Percentiles rank a stretch among this genome's conserved stretches.
phyloP scores from a whole-genome alignment of 768 basidiomycete genomes.

The Dentipellis sp. region DNA sequence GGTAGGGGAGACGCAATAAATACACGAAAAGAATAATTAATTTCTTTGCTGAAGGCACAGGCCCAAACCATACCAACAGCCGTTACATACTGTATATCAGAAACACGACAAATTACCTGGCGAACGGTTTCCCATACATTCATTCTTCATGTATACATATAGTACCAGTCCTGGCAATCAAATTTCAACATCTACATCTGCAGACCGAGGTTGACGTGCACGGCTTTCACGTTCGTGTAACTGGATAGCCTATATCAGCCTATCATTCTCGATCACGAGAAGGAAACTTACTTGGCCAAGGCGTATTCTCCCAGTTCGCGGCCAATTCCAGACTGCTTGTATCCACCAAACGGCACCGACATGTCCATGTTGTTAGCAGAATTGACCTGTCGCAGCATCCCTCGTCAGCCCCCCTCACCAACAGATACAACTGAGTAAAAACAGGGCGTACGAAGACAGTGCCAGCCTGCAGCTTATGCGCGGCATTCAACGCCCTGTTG shows the following conservation, averaged over 20 bases:
- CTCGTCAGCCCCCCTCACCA: neutral
- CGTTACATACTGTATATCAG: too few species aligned
- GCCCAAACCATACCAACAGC: too few species aligned
- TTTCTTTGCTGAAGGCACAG: too few species aligned
- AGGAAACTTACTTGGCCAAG: constrained; percentile 29
- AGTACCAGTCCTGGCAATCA: too few species aligned
- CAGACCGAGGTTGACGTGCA: constrained; percentile 10
- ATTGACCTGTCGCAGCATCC: constrained; percentile 23
- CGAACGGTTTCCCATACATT: too few species aligned
- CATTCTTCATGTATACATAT: too few species aligned
- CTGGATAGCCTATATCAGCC: neutral
- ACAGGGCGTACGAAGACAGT: constrained; percentile 48
- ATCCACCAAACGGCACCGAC: constrained; percentile 52
- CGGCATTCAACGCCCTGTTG: constrained; percentile 61
- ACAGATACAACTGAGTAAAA: neutral
- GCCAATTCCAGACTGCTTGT: constrained; percentile 66
- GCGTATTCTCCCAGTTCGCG: constrained; percentile 64
- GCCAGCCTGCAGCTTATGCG: constrained; percentile 72
- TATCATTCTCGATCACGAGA: too few species aligned
- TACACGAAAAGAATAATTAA: too few species aligned
- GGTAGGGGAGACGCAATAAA: too few species aligned
- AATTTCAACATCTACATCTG: neutral
- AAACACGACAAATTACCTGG: too few species aligned
- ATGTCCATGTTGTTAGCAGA: constrained; percentile 20
- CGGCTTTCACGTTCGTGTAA: constrained; percentile 12